Evolutionary conservation across 2,329 filamentous ascomycete genomes (phyloP), one percentile per base, ranked within the genome.

Genomic region (Calonectria honghensis): DNA sequence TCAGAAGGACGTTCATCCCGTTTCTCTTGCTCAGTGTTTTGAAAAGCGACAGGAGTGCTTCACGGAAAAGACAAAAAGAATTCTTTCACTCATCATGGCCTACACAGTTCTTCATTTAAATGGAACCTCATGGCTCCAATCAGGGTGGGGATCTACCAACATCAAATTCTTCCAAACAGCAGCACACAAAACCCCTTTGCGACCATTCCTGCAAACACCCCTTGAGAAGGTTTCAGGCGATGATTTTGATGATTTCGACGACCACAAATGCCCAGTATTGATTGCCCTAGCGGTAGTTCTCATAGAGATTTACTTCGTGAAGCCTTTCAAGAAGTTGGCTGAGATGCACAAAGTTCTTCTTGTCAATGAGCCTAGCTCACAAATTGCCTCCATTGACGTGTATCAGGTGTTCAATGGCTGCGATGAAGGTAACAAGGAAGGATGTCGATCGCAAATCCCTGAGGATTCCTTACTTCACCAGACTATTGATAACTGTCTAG

Each of bases 151-250:
- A 14, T 73, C 76, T 1, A 16, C 48, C 3, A 48, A 51, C 7
- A 74, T 78, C 48, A 16, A 66, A n/a, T 77, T 75, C 35, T 75
- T 78, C 29, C 68, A 66, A 20, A 72, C 65, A 3, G 59, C 66
- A 3, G 50, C 54, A 18, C n/a, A 20, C 0, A 68, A 66, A n/a
- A 68, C 64, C 18, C 73, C 76, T 9, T 20, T 78, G 16, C 54
- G 61, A 31, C 76, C 76, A 5, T 78, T 73, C 52, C 48, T 78
- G 6, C 63, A 78, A 14, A 45, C 54, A 1, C 7, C 48, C 3
- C 32, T 57, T 13, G 61, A 27, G 1, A 20, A 20, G 18, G 27
- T 13, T n/a, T 2, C 16, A 20, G 50, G 35, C 6, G 48, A 18
- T 39, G 39, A 70, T 51, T 18, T 29, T 51, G 45, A 63, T 54